Evolutionary conservation across 306 rosid species (phyloP).

Genomic region (Acacia confusa): DNA sequence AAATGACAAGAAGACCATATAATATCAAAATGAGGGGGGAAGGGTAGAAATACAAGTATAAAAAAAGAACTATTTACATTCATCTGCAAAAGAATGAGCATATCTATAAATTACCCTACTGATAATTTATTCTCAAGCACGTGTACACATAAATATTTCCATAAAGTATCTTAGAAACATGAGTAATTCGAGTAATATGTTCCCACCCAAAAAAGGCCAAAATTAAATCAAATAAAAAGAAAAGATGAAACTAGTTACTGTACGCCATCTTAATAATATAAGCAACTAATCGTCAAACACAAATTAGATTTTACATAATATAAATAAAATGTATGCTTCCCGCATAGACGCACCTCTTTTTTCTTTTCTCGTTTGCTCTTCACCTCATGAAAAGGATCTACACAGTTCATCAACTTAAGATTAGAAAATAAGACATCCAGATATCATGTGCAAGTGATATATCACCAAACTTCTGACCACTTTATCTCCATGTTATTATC

Average conservation of each 20-base stretch:
- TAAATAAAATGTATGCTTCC: constrained; percentile 17
- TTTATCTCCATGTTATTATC: background rate
- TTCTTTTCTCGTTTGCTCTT: constrained; percentile 97
- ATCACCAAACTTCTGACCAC: constrained; percentile 5
- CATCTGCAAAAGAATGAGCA: background rate
- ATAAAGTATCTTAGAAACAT: background rate
- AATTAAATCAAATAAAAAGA: background rate
- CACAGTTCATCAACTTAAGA: constrained; percentile 39
- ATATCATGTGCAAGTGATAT: background rate
- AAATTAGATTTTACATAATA: background rate
- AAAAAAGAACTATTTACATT: background rate
- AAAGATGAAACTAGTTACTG: background rate
- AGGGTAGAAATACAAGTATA: background rate
- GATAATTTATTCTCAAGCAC: background rate
- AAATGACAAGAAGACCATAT: background rate
- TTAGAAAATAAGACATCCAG: constrained; percentile 33
- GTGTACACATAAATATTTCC: background rate
- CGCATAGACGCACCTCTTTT: constrained; percentile 69
- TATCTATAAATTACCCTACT: background rate
- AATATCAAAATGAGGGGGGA: background rate
- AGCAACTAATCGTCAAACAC: background rate
- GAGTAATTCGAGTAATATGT: background rate
- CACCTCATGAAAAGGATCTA: constrained; percentile 97
- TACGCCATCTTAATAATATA: background rate
- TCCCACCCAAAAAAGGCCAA: background rate